A percentile compares a stretch with the other conserved stretches of the same genome.
Evolutionary conservation across 257 asterid species (phyloP).

Genomic region (Buddleja alternifolia): DNA sequence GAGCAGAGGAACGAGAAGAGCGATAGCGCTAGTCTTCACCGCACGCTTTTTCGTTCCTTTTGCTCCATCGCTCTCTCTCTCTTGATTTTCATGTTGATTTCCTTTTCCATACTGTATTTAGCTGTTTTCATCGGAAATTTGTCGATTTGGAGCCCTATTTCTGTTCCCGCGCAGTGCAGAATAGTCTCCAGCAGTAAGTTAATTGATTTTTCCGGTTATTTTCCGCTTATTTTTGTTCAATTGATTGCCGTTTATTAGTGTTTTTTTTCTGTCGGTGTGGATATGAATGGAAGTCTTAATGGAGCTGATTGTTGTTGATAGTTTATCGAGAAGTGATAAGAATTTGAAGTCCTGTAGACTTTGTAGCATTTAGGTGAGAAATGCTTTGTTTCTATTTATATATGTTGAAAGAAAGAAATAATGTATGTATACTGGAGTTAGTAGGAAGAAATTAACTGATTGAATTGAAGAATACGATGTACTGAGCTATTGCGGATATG

Average conservation of each 20-base stretch:
- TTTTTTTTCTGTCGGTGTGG: not conserved
- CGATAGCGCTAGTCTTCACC: slow-evolving; percentile 30
- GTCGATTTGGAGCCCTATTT: slow-evolving; percentile 81
- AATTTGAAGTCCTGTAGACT: slow-evolving; percentile 5
- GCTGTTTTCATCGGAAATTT: slow-evolving; percentile 67
- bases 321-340: slow-evolving; percentile 9
- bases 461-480: not conserved
- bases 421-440: slow-evolving; percentile 7
- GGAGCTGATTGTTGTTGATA: slow-evolving; percentile 14
- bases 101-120: slow-evolving; percentile 54
- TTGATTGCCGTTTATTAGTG: not conserved
- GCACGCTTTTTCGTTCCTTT: slow-evolving; percentile 45
- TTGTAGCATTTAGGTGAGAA: not conserved
- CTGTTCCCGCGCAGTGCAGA: slow-evolving; percentile 81
- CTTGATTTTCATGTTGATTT: slow-evolving; percentile 43
- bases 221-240: not conserved
- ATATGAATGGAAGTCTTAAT: slow-evolving; percentile 4
- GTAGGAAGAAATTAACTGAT: slow-evolving; percentile 3
- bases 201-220: not conserved
- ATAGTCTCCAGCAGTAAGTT: slow-evolving; percentile 88
- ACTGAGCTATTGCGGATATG: not conserved
- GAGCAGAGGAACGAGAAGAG: slow-evolving; percentile 36
- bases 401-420: not conserved
- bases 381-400: slow-evolving; percentile 16
- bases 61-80: slow-evolving; percentile 43